Evolutionary conservation across 2,329 filamentous ascomycete species (phyloP).

Genomic region (Sporothrix pseudoabietina): DNA sequence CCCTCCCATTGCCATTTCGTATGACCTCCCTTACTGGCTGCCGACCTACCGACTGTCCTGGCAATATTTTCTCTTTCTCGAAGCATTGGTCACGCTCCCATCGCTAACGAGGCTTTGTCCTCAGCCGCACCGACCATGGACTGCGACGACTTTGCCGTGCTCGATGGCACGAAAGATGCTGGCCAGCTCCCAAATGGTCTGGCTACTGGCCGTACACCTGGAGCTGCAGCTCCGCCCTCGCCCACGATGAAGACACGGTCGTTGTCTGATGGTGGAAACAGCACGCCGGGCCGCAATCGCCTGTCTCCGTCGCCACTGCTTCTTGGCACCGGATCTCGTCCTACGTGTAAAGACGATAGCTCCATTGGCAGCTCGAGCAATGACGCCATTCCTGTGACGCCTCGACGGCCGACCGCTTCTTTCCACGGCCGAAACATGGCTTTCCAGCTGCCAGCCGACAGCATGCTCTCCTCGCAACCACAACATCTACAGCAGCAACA

Average conservation of each 20-base stretch:
- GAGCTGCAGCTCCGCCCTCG: slow-evolving; percentile 39
- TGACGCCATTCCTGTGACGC: slow-evolving; percentile 62
- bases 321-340: slow-evolving; percentile 52
- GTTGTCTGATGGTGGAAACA: slow-evolving; percentile 62
- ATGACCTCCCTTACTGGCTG: neutral
- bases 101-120: neutral
- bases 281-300: slow-evolving; percentile 48
- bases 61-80: neutral
- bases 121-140: slow-evolving; percentile 31
- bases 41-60: neutral
- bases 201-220: neutral
- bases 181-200: slow-evolving; percentile 2
- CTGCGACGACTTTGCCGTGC: slow-evolving; percentile 36
- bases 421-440: slow-evolving; percentile 66
- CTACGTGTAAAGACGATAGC: slow-evolving; percentile 68
- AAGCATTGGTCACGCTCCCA: neutral
- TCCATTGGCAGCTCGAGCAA: slow-evolving; percentile 47
- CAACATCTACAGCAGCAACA: slow-evolving; percentile 36
- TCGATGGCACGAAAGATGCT: slow-evolving; percentile 31
- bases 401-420: slow-evolving; percentile 54
- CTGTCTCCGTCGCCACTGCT: slow-evolving; percentile 62
- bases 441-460: slow-evolving; percentile 58
- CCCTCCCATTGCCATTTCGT: neutral
- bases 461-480: slow-evolving; percentile 31
- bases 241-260: slow-evolving; percentile 61